A percentile compares a stretch with the other conserved stretches of the same genome.
phyloP scores from a whole-genome alignment of 495 filamentous ascomycete species.

The Talaromyces ruber region DNA sequence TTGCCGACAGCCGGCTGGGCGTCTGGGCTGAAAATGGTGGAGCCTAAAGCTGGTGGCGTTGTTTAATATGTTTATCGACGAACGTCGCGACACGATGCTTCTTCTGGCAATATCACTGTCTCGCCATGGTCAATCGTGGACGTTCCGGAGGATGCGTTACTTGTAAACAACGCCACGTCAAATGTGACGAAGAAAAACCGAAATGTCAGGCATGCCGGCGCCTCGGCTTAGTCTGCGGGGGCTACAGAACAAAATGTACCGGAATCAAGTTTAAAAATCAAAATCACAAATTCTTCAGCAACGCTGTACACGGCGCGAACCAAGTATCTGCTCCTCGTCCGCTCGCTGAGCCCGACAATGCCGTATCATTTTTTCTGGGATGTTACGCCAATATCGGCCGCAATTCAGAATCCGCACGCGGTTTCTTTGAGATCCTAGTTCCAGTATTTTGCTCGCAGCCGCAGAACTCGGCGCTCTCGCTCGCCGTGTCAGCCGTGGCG shows the following conservation, averaged over 20 bases:
- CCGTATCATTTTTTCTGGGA: neutral
- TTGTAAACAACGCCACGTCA: slow-evolving; percentile 21
- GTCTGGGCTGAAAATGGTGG: neutral
- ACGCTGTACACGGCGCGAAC: neutral
- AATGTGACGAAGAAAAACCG: neutral
- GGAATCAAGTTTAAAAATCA: neutral
- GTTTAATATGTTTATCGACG: too few relatives aligned
- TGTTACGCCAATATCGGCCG: neutral
- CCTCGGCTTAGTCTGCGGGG: neutral
- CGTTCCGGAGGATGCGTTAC: slow-evolving; percentile 16
- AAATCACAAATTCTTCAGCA: neutral
- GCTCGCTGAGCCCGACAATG: neutral
- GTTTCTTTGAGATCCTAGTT: neutral
- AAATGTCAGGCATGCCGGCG: neutral
- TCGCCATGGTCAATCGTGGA: slow-evolving; percentile 13
- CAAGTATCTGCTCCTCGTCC: neutral
- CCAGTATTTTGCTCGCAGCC: neutral
- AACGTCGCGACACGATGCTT: too few relatives aligned
- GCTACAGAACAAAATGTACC: neutral
- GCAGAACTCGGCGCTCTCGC: neutral
- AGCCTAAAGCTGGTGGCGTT: neutral
- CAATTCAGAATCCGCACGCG: neutral
- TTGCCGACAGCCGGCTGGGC: neutral
- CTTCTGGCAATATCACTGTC: slow-evolving; percentile 6
- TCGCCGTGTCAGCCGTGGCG: neutral